These are phyloP conservation scores for Beauveria sp. DNA, from an alignment of 2,329 filamentous ascomycete genomes.

Conservation along the genomic window DNA sequence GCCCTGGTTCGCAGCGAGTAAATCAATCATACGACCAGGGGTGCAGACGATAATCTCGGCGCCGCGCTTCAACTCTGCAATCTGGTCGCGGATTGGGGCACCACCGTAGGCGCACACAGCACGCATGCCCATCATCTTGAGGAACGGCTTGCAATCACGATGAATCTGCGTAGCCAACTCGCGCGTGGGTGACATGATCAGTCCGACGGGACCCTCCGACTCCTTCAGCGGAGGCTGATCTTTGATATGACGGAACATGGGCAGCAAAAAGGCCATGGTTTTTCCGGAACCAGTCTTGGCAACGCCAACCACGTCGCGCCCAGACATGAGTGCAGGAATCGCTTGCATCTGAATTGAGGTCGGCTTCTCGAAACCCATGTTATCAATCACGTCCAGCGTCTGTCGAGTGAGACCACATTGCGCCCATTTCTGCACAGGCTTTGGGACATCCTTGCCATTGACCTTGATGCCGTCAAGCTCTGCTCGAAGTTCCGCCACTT, in stretches of 20 bases:
- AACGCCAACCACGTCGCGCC: slow-evolving; percentile 89
- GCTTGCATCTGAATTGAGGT: slow-evolving; percentile 95
- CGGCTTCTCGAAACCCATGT: slow-evolving; percentile 76
- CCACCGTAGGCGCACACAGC: slow-evolving; percentile 92
- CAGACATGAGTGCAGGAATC: slow-evolving; percentile 90
- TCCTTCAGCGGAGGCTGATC: slow-evolving; percentile 78
- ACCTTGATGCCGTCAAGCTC: slow-evolving; percentile 96
- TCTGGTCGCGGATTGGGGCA: slow-evolving; percentile 94
- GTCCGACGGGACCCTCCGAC: slow-evolving; percentile 76
- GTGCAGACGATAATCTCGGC: slow-evolving; percentile 94
- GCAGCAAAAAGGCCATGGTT: slow-evolving; percentile 88
- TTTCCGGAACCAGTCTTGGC: slow-evolving; percentile 98
- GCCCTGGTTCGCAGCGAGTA: slow-evolving; percentile 88
- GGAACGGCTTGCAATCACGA: slow-evolving; percentile 86
- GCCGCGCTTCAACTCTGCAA: slow-evolving; percentile 90
- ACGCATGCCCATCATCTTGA: slow-evolving; percentile 77
- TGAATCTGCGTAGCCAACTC: slow-evolving; percentile 93
- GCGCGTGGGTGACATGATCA: slow-evolving; percentile 91
- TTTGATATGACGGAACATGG: slow-evolving; percentile 97
- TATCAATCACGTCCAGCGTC: slow-evolving; percentile 76
- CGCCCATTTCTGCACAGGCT: slow-evolving; percentile 93
- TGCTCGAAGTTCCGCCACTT: slow-evolving; percentile 71
- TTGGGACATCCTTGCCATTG: slow-evolving; percentile 77
- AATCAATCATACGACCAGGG: slow-evolving; percentile 89
- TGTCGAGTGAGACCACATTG: slow-evolving; percentile 86